phyloP scores from a whole-genome alignment of 2,329 filamentous ascomycete species.

The Fusarium sp. region DNA sequence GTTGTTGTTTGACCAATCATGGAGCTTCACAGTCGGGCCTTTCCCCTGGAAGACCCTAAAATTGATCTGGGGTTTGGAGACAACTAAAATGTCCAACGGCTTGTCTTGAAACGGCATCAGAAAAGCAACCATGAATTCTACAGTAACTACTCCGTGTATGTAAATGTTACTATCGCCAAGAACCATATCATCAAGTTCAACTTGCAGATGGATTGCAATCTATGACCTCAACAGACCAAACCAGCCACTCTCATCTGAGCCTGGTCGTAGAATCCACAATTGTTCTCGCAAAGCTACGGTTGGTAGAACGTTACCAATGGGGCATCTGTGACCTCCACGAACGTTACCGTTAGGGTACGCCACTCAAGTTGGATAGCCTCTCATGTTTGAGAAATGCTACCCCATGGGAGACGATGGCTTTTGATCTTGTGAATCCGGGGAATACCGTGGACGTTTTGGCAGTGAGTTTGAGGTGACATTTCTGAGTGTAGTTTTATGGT shows the following conservation, averaged over 20 bases:
- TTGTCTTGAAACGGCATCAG: not conserved
- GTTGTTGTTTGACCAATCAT: conserved; percentile 32
- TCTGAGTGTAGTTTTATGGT: not conserved
- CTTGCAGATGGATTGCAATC: not conserved
- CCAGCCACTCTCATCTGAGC: not conserved
- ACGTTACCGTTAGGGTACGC: conserved; percentile 31
- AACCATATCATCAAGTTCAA: not conserved
- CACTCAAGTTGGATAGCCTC: conserved; percentile 17
- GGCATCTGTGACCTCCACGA: conserved; percentile 7
- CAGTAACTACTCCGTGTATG: not conserved
- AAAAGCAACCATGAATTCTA: not conserved
- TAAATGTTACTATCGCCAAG: conserved; percentile 3
- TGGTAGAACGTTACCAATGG: conserved; percentile 16
- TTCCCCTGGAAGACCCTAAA: conserved; percentile 36
- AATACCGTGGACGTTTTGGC: not conserved
- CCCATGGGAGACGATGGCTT: conserved; percentile 10
- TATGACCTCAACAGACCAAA: conserved; percentile 3
- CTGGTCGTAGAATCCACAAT: conserved; percentile 12
- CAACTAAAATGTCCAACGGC: not conserved
- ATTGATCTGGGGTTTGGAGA: conserved; percentile 41
- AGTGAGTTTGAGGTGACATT: not conserved
- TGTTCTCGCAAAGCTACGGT: not conserved
- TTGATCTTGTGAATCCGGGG: conserved; percentile 9
- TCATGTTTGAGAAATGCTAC: conserved; percentile 14
- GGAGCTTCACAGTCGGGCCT: conserved; percentile 40